These are phyloP conservation scores for Lasiodiplodia sp. DNA, from an alignment of 2,329 filamentous ascomycete genomes.

Conservation along the genomic window DNA sequence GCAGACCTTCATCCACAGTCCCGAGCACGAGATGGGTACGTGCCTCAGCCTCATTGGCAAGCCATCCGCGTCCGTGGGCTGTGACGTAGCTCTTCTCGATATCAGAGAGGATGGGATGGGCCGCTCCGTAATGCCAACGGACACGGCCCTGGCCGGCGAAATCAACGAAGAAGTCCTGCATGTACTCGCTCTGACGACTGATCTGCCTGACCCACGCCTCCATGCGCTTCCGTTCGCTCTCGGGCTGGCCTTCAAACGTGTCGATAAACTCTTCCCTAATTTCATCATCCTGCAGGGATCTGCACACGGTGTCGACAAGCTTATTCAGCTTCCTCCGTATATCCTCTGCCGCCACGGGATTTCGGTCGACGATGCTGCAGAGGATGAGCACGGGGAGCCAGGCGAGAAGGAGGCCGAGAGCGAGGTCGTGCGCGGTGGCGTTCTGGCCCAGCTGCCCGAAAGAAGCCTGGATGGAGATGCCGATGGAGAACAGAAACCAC, in stretches of 20 bases:
- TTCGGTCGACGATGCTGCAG: slow-evolving; percentile 55
- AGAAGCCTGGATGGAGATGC: slow-evolving; percentile 46
- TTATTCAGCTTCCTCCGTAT: slow-evolving; percentile 50
- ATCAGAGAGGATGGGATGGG: slow-evolving; percentile 52
- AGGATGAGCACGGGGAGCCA: slow-evolving; percentile 57
- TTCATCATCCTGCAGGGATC: slow-evolving; percentile 40
- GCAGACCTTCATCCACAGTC: slow-evolving; percentile 42
- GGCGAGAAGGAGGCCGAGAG: slow-evolving; percentile 52
- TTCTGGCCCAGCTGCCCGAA: slow-evolving; percentile 49
- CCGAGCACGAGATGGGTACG: slow-evolving; percentile 47
- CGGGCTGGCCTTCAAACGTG: slow-evolving; percentile 37
- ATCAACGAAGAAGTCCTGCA: slow-evolving; percentile 46
- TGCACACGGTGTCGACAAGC: slow-evolving; percentile 47
- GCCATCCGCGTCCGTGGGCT: slow-evolving; percentile 49
- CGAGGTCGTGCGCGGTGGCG: slow-evolving; percentile 53
- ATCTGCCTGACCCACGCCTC: slow-evolving; percentile 38
- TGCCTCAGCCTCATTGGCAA: slow-evolving; percentile 43
- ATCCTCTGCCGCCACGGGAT: slow-evolving; percentile 52
- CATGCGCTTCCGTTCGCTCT: slow-evolving; percentile 39
- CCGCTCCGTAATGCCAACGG: slow-evolving; percentile 51
- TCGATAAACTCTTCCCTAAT: slow-evolving; percentile 41
- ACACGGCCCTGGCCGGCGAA: slow-evolving; percentile 48
- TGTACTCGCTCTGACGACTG: slow-evolving; percentile 34
- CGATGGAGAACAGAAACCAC: slow-evolving; percentile 53
- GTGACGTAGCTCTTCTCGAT: slow-evolving; percentile 52